Percentiles rank a stretch among this genome's conserved stretches.
Conservation (phyloP, 1,139 yeast species). For the Casaregolazyma suthepensis region DNA sequence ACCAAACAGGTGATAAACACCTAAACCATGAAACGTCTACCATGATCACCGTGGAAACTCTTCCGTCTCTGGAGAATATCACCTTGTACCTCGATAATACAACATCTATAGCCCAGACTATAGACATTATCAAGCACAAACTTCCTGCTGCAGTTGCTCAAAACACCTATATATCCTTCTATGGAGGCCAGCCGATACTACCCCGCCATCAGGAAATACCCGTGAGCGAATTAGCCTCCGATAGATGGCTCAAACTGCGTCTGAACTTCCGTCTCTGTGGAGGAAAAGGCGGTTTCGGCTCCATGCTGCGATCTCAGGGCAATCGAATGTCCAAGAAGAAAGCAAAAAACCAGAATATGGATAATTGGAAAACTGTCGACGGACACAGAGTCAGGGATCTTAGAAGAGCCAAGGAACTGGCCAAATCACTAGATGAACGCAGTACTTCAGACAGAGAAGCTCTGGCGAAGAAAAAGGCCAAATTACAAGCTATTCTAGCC, state of each 20-base stretch:
- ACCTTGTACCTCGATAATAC: background rate
- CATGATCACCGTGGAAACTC: slow-evolving; percentile 6
- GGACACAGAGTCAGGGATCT: slow-evolving; percentile 35
- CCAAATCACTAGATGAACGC: slow-evolving; percentile 30
- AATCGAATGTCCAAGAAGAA: slow-evolving; percentile 32
- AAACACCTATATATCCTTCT: slow-evolving; percentile 6
- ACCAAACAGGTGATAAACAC: background rate
- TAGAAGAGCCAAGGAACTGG: slow-evolving; percentile 33
- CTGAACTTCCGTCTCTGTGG: slow-evolving; percentile 33
- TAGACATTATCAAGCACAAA: background rate
- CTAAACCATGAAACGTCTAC: background rate
- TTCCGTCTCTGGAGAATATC: slow-evolving; percentile 5
- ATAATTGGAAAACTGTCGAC: slow-evolving; percentile 35
- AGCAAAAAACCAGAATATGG: slow-evolving; percentile 23
- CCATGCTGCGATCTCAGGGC: slow-evolving; percentile 39
- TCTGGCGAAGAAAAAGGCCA: slow-evolving; percentile 31
- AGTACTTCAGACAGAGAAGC: slow-evolving; percentile 23
- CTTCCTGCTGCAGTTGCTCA: slow-evolving; percentile 7
- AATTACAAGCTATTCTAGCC: slow-evolving; percentile 29
- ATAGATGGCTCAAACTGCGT: slow-evolving; percentile 13
- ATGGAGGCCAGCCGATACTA: slow-evolving; percentile 8
- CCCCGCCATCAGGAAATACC: background rate
- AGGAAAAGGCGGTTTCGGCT: slow-evolving; percentile 50
- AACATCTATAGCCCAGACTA: background rate
- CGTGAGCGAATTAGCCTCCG: background rate